phyloP scores from a whole-genome alignment of 1,139 yeast species.

The Blastobotrys arbuscula region DNA sequence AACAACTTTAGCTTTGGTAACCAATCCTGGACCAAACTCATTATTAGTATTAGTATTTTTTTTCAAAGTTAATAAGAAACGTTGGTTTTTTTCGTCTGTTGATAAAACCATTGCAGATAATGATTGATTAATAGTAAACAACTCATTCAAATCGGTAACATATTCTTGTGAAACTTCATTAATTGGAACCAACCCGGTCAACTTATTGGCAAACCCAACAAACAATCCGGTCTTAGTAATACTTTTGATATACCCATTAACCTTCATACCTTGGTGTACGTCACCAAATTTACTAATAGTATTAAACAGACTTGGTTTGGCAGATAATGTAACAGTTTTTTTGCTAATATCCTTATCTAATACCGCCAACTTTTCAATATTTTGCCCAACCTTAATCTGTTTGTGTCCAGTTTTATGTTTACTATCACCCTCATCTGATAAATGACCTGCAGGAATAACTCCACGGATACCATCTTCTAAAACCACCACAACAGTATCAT shows the following conservation, averaged over 20 bases:
- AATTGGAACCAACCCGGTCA: slow-evolving; percentile 80
- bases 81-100: slow-evolving; percentile 47
- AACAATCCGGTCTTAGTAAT: slow-evolving; percentile 73
- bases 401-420: slow-evolving; percentile 75
- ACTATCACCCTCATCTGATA: slow-evolving; percentile 75
- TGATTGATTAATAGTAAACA: slow-evolving; percentile 59
- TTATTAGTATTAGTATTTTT: slow-evolving; percentile 45
- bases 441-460: slow-evolving; percentile 66
- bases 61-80: slow-evolving; percentile 62
- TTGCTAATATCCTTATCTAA: slow-evolving; percentile 62
- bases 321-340: slow-evolving; percentile 55
- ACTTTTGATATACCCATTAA: slow-evolving; percentile 68
- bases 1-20: slow-evolving; percentile 56
- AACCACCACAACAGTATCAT: slow-evolving; percentile 54
- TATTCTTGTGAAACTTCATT: slow-evolving; percentile 59
- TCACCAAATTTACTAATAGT: slow-evolving; percentile 61
- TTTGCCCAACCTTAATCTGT: slow-evolving; percentile 75
- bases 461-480: slow-evolving; percentile 54
- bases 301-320: slow-evolving; percentile 61
- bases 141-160: slow-evolving; percentile 48
- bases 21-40: slow-evolving; percentile 55
- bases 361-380: slow-evolving; percentile 54
- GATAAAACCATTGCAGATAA: slow-evolving; percentile 43
- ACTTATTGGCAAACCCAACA: slow-evolving; percentile 71
- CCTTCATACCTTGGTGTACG: slow-evolving; percentile 43